Conservation (phyloP, 352 stramenopile genomes). For the Globisporangium orthogonon region DNA sequence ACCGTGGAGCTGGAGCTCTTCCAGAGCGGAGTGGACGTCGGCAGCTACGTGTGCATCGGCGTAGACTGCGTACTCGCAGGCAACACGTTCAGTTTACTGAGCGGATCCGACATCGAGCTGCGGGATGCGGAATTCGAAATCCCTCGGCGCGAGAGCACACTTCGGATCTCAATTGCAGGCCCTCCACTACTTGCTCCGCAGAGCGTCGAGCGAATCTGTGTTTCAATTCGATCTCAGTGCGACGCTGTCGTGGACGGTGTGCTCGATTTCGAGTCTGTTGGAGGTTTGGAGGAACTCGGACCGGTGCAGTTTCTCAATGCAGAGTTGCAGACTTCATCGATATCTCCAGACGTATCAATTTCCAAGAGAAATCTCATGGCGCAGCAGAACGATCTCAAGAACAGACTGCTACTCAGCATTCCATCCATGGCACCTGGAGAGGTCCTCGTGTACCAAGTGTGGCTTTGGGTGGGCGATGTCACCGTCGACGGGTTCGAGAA, state of each 20-base stretch:
- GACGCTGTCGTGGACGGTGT: slow-evolving; percentile 39
- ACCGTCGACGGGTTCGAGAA: slow-evolving; percentile 5
- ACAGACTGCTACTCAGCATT: slow-evolving; percentile 17
- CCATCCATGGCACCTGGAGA: slow-evolving; percentile 17
- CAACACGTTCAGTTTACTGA: too few relatives aligned
- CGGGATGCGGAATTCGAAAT: too few relatives aligned
- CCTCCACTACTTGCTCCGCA: slow-evolving; percentile 42
- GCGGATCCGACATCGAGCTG: too few relatives aligned
- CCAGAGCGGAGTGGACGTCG: too few relatives aligned
- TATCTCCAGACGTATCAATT: neutral
- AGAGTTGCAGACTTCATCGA: slow-evolving; percentile 1
- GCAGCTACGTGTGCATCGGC: too few relatives aligned
- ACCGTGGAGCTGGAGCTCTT: too few relatives aligned
- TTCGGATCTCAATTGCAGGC: slow-evolving; percentile 35
- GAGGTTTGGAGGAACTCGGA: neutral
- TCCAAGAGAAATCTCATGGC: neutral
- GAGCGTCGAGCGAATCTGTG: slow-evolving; percentile 31
- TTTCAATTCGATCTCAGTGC: slow-evolving; percentile 39
- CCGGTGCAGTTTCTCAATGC: slow-evolving; percentile 8
- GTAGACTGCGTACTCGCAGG: too few relatives aligned
- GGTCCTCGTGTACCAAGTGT: slow-evolving; percentile 20
- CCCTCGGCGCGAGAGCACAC: slow-evolving; percentile 36
- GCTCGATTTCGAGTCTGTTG: slow-evolving; percentile 34
- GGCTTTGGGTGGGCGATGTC: slow-evolving; percentile 10
- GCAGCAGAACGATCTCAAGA: neutral